phyloP scores from a whole-genome alignment of 441 rosid genomes.

The Oxalis stricta region DNA sequence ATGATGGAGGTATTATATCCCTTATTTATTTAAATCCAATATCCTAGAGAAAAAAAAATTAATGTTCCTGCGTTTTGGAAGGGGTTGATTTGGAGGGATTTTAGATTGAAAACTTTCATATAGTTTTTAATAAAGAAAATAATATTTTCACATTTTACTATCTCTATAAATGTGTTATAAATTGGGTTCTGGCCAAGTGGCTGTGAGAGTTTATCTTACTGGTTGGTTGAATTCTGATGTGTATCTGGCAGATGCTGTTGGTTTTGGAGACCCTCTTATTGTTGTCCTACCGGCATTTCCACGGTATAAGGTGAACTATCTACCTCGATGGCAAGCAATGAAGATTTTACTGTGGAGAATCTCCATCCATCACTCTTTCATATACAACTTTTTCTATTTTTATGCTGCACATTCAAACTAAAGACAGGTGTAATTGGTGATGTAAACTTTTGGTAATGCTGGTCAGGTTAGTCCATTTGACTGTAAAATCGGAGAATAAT shows the following conservation, averaged over 20 bases:
- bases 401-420: conserved; percentile 5
- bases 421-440: conserved; percentile 6
- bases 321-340: conserved; percentile 3
- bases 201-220: background rate
- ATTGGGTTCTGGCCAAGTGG: background rate
- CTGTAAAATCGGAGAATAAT: conserved; percentile 5
- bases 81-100: background rate
- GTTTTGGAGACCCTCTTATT: conserved; percentile 74
- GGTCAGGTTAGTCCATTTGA: conserved; percentile 1
- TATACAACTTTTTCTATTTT: conserved; percentile 1
- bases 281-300: conserved; percentile 85
- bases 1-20: conserved; percentile 64
- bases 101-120: background rate
- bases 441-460: background rate
- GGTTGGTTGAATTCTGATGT: background rate
- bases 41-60: background rate
- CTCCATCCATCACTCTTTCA: conserved; percentile 1
- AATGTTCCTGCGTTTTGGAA: background rate
- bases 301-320: conserved; percentile 33
- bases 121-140: too few species aligned
- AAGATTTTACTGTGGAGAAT: conserved; percentile 8
- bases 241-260: conserved; percentile 51
- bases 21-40: too few species aligned
- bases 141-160: background rate
- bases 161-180: background rate